Evolutionary conservation across 2,329 filamentous ascomycete genomes (phyloP).

Genomic region (Arthrinium puccinioides): DNA sequence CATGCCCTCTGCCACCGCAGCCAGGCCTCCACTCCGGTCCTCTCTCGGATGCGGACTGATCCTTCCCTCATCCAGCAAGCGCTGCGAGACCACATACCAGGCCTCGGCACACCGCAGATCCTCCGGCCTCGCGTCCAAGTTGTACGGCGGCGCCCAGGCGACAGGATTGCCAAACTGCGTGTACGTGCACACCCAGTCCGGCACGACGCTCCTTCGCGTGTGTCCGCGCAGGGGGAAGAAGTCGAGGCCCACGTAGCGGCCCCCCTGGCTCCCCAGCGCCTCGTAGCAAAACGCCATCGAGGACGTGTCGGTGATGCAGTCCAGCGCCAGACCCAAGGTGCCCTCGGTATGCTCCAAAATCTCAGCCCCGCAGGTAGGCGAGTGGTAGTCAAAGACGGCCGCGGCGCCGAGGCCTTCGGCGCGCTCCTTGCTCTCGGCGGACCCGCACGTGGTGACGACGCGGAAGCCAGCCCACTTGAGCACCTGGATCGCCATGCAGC

Average conservation of each 20-base stretch:
- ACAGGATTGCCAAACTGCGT: conserved; percentile 8
- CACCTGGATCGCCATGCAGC: background rate
- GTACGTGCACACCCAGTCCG: conserved; percentile 13
- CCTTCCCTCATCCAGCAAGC: background rate
- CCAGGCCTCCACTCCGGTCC: background rate
- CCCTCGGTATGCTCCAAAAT: background rate
- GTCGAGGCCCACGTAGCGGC: conserved; percentile 12
- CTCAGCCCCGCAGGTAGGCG: background rate
- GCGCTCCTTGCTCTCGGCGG: background rate
- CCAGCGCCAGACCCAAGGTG: background rate
- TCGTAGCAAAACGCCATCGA: conserved; percentile 12
- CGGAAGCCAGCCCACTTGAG: too few species aligned
- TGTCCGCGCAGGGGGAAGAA: conserved; percentile 14
- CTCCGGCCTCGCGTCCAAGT: too few species aligned
- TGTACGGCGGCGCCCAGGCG: background rate
- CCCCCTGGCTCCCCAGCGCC: conserved; percentile 8
- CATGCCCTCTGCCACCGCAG: background rate
- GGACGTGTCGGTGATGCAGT: conserved; percentile 1
- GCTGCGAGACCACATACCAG: background rate
- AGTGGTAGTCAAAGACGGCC: background rate
- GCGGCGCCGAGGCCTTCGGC: background rate
- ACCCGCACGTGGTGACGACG: too few species aligned
- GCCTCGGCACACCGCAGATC: background rate
- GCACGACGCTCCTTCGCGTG: conserved; percentile 13
- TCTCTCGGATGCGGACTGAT: background rate